Evolutionary conservation across 306 rosid genomes (phyloP).

Genomic region (Erythrophleum fordii): DNA sequence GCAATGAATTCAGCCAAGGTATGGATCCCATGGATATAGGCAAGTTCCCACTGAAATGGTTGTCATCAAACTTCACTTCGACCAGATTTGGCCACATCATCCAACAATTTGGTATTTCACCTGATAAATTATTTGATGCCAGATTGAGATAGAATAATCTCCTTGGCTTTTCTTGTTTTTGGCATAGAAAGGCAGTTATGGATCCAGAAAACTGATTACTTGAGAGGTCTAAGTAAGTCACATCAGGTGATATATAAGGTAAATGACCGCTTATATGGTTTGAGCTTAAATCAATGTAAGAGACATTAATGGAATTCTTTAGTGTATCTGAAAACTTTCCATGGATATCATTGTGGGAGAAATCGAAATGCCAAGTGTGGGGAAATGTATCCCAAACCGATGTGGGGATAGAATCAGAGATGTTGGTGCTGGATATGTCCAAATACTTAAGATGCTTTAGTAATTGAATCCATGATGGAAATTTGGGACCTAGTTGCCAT

Average conservation of each 20-base stretch:
- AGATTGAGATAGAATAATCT: background rate
- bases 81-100: background rate
- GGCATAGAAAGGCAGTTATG: slow-evolving; percentile 13
- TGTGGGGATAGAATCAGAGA: background rate
- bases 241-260: background rate
- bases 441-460: background rate
- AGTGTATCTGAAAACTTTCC: background rate
- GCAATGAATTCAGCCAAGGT: background rate
- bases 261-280: slow-evolving; percentile 15
- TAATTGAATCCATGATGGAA: slow-evolving; percentile 25
- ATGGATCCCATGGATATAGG: slow-evolving; percentile 18
- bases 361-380: fast-evolving
- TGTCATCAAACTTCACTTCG: background rate
- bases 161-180: background rate
- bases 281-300: background rate
- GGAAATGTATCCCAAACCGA: background rate
- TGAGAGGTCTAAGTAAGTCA: background rate
- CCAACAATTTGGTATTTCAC: slow-evolving; percentile 35
- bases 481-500: slow-evolving; percentile 29
- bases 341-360: slow-evolving; percentile 13
- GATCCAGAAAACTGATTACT: background rate
- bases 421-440: background rate
- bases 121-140: background rate
- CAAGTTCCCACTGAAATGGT: slow-evolving; percentile 14
- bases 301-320: fast-evolving